A percentile compares a stretch with the other conserved stretches of the same genome.
These are phyloP conservation scores for Xanthoparmelia taractica DNA, from an alignment of 495 filamentous ascomycete species.

Conservation along the genomic window DNA sequence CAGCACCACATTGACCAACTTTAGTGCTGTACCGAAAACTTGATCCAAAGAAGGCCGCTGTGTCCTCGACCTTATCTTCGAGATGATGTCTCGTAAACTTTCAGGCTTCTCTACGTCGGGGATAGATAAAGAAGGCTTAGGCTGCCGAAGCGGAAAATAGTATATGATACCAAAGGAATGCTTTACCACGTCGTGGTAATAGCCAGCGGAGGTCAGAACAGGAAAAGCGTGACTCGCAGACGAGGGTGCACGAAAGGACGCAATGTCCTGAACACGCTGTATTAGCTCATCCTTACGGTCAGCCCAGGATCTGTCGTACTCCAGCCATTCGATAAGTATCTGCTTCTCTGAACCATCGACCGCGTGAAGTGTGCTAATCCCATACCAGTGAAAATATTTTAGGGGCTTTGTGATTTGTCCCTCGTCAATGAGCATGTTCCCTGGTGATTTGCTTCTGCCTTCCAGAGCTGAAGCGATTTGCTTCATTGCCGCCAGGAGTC, in stretches of 20 bases:
- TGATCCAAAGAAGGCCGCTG: constrained; percentile 5
- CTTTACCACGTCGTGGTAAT: background rate
- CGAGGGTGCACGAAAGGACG: background rate
- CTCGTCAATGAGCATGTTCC: background rate
- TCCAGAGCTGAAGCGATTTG: background rate
- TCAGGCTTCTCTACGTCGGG: background rate
- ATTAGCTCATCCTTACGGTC: background rate
- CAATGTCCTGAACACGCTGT: background rate
- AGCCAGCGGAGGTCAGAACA: background rate
- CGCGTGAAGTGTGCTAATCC: background rate
- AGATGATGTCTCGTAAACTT: background rate
- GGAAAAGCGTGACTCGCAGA: background rate
- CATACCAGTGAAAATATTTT: background rate
- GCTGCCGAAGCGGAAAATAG: background rate
- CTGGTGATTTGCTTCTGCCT: background rate
- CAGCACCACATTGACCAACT: constrained; percentile 23
- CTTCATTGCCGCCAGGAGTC: background rate
- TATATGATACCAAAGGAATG: background rate
- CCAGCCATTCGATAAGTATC: background rate
- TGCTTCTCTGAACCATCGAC: background rate
- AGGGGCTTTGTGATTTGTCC: background rate
- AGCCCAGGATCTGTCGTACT: background rate
- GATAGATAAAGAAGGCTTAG: background rate
- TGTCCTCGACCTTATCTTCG: background rate
- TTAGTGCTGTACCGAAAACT: constrained; percentile 15